Base-by-base conservation (phyloP, 192 early-diverging fungal species). In the Nowakowskiella sp. region DNA sequence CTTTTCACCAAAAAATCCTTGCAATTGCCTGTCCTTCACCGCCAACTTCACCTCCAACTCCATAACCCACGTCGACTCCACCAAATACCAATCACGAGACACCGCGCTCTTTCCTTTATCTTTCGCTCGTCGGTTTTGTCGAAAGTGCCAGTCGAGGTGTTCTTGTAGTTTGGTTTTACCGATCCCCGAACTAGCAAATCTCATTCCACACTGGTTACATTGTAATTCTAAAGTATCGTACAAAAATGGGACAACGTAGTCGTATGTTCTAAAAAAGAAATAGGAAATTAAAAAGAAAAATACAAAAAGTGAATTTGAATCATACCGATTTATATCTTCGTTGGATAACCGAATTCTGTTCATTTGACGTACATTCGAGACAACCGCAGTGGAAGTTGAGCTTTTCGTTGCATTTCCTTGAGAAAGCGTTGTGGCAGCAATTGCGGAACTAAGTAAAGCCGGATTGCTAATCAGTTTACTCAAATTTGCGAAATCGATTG, bases 91-190 rank as follows among this genome's bases (percentile, higher is more conserved):
- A 31, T 86, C 87, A 31, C 92, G 81, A 27, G 84, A 83, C 36
- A 87, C 64, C n/a, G 85, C 83, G 33, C 85, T 81, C 54, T 86
- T 87, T n/a, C 72, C 83, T 52, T 82, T 78, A 49, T 94, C 89
- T 64, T 86, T 85, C 52, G 85, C 63, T 28, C 90, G 78, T 44
- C 86, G 71, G 64, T 98, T 98, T 67, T 92, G 89, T 28, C 94
- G 75, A 66, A 95, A 98, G 68, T 98, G 94, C 81, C 89, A 93
- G 56, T 98, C 92, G 28, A 98, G 50, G 65, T 98, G 94, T 33
- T 76, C 70, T 48, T 82, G 77, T 78, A 92, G 87, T 52, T 84
- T 81, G 22, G 70, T 68, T 53, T 83, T 71, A 1, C 88, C 90
- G 31, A 73, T 73, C 10, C 72, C 77, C 5, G 75, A 71, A 23